These are phyloP conservation scores for Knufia petricola DNA, from an alignment of 2,329 filamentous ascomycete genomes.

Conservation along the genomic window DNA sequence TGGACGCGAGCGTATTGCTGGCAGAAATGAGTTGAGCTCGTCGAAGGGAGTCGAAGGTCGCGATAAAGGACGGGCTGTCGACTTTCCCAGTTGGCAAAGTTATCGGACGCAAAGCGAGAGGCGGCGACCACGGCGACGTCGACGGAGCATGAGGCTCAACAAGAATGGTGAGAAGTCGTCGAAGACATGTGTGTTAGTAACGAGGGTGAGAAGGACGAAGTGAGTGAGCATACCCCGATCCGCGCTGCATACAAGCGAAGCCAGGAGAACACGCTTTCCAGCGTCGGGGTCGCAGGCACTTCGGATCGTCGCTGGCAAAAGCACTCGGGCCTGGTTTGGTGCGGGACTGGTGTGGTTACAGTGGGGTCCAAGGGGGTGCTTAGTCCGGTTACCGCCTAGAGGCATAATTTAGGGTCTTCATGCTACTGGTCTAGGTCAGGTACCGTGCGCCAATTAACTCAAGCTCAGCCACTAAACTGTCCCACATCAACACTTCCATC, in stretches of 20 bases:
- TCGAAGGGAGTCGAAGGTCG: conserved; percentile 9
- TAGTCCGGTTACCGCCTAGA: not conserved
- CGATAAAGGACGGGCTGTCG: not conserved
- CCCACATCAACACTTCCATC: not conserved
- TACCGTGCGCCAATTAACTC: not conserved
- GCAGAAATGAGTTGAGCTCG: conserved; percentile 15
- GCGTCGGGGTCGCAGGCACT: conserved; percentile 3
- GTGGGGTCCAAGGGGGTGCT: not conserved
- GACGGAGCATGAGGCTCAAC: conserved; percentile 23
- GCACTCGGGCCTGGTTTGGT: not conserved
- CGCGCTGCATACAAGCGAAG: not conserved
- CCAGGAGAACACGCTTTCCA: conserved; percentile 4
- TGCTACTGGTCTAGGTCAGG: not conserved
- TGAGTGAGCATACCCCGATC: not conserved
- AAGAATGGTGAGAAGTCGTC: conserved; percentile 12
- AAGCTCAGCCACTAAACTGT: not conserved
- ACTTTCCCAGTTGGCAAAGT: conserved; percentile 13
- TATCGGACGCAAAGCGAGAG: conserved; percentile 23
- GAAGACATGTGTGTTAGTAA: conserved; percentile 7
- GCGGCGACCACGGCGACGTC: conserved; percentile 25
- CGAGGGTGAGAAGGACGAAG: conserved; percentile 5
- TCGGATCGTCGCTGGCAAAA: not conserved
- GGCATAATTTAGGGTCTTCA: not conserved
- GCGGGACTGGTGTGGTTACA: conserved; percentile 3
- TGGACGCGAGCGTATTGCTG: conserved; percentile 21